Percentiles rank a stretch among this genome's conserved stretches.
These are phyloP conservation scores for Daldinia childiae DNA, from an alignment of 495 filamentous ascomycete genomes.

Conservation along the genomic window DNA sequence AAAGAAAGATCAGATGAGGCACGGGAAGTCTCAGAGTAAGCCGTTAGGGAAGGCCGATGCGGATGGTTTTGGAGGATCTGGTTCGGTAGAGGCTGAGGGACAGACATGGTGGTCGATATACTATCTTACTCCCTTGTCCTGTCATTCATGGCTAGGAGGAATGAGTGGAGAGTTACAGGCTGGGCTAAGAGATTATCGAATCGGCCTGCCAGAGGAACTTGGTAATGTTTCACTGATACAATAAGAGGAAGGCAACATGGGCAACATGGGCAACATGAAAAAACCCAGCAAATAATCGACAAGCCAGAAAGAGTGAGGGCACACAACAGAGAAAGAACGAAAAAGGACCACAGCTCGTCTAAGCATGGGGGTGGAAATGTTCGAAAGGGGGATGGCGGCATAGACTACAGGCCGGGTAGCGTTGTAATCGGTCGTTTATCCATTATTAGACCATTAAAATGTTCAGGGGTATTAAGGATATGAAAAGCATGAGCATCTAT, in stretches of 20 bases:
- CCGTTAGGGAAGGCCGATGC: slow-evolving; percentile 41
- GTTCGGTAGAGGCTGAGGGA: slow-evolving; percentile 24
- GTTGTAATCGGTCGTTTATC: slow-evolving; percentile 42
- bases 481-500: slow-evolving; percentile 9
- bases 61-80: slow-evolving; percentile 33
- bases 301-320: slow-evolving; percentile 22
- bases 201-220: slow-evolving; percentile 25
- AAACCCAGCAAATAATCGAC: slow-evolving; percentile 28
- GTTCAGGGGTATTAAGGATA: slow-evolving; percentile 6
- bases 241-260: slow-evolving; percentile 29
- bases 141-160: slow-evolving; percentile 39
- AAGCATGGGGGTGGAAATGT: slow-evolving; percentile 10
- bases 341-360: slow-evolving; percentile 31
- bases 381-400: slow-evolving; percentile 43
- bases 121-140: slow-evolving; percentile 37
- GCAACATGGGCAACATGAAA: slow-evolving; percentile 13
- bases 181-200: slow-evolving; percentile 41
- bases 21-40: slow-evolving; percentile 47
- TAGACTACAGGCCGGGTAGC: slow-evolving; percentile 29
- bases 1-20: slow-evolving; percentile 44
- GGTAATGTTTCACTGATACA: slow-evolving; percentile 41
- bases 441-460: slow-evolving; percentile 37
- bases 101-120: slow-evolving; percentile 41
- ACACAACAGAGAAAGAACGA: slow-evolving; percentile 29
- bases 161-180: slow-evolving; percentile 35